A percentile compares a stretch with the other conserved stretches of the same genome.
Conservation (phyloP, 2,329 filamentous ascomycete genomes). For the Neoscytalidium dimidiatum region DNA sequence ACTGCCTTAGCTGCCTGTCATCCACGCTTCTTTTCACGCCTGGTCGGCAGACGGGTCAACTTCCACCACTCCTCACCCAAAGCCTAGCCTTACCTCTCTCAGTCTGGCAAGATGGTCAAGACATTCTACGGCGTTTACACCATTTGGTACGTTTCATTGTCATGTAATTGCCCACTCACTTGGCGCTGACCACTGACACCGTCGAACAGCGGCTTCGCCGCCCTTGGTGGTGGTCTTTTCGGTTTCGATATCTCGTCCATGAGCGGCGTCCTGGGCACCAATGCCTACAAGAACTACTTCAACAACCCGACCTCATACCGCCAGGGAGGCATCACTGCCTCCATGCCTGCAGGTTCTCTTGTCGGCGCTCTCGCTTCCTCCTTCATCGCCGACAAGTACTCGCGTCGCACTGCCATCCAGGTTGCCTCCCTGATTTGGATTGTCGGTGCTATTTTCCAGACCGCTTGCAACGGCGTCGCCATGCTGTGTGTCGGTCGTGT, state of each 20-base stretch:
- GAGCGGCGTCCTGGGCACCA: constrained; percentile 54
- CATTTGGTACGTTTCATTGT: constrained; percentile 59
- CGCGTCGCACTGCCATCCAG: constrained; percentile 37
- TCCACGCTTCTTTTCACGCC: no score
- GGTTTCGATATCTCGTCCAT: constrained; percentile 61
- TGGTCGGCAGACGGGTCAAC: no score
- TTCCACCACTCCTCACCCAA: not conserved
- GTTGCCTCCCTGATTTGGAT: constrained; percentile 39
- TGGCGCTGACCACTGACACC: not conserved
- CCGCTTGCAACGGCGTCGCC: constrained; percentile 24
- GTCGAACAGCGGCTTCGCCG: not conserved
- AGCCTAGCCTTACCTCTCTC: not conserved
- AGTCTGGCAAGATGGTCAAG: not conserved
- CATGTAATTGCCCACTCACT: constrained; percentile 44
- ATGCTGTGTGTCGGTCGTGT: constrained; percentile 65
- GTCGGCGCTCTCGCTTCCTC: constrained; percentile 39
- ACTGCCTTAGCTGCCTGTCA: not conserved
- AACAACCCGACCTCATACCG: constrained; percentile 21
- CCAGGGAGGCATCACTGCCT: constrained; percentile 36
- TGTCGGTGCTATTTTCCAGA: constrained; percentile 31
- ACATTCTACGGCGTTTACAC: constrained; percentile 50
- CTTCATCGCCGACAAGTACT: constrained; percentile 38
- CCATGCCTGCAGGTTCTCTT: constrained; percentile 41
- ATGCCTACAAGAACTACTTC: constrained; percentile 25
- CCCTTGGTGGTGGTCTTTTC: constrained; percentile 34